phyloP scores from a whole-genome alignment of 768 basidiomycete genomes.

The Russula olivacea region DNA sequence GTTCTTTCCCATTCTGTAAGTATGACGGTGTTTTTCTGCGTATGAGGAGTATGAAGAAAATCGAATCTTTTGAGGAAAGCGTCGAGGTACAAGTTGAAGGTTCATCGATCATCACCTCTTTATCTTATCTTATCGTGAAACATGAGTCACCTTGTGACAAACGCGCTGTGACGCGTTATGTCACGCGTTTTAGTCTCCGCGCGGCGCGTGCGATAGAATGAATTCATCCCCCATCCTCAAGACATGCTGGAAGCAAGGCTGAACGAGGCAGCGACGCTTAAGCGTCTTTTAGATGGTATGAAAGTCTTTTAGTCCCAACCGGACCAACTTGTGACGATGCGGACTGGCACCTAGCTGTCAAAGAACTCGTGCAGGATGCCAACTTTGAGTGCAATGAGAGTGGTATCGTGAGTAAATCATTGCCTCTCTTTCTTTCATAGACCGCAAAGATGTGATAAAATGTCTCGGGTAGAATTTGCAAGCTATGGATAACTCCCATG shows the following conservation, averaged over 20 bases:
- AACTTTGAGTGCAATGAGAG: conserved; percentile 98
- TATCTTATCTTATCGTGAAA: not conserved
- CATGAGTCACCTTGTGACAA: conserved; percentile 1
- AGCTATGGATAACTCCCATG: conserved; percentile 99
- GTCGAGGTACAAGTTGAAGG: not conserved
- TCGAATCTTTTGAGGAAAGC: not conserved
- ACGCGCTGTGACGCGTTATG: conserved; percentile 21
- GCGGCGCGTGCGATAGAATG: not conserved
- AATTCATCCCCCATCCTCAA: not conserved
- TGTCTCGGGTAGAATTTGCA: conserved; percentile 57
- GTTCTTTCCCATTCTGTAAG: conserved; percentile 21
- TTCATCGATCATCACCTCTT: not conserved
- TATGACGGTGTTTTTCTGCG: not conserved
- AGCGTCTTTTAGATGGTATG: conserved; percentile 89
- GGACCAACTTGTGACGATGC: conserved; percentile 9
- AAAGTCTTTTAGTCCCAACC: conserved; percentile 5
- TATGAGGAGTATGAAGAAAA: not conserved
- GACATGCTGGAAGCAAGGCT: conserved; percentile 89
- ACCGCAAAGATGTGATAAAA: not conserved
- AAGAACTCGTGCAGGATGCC: conserved; percentile 95
- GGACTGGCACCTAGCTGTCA: conserved; percentile 60
- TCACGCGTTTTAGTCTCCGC: conserved; percentile 26
- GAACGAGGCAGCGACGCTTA: conserved; percentile 78
- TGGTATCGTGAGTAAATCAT: conserved; percentile 58
- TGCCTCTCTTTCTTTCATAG: not conserved